Evolutionary conservation across 2,329 filamentous ascomycete species (phyloP), one percentile per base, ranked within the genome.

Genomic region (Colletotrichum lentis): DNA sequence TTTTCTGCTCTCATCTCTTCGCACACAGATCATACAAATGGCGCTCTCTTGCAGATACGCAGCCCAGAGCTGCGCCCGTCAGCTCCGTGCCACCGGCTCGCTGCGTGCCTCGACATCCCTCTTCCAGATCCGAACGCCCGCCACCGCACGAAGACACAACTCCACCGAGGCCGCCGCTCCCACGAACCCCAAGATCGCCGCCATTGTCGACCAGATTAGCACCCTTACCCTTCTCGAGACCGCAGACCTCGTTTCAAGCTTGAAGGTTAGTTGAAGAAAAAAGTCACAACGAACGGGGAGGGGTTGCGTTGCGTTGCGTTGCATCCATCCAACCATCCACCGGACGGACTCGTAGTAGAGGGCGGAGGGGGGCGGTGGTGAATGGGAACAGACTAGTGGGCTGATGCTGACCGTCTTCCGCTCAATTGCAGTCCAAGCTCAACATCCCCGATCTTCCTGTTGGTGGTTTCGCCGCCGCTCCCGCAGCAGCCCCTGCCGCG

Each of bases 371-470:
- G 8, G 31, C 8, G 31, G 1, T 11, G 31, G 8, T 35, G 31
- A 7, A 35, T 35, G 7, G 10, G 11, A 22, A 37, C 18, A 37
- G 41, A 46, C 46, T 69, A 70, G 56, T 44, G 57, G 43, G 50
- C 65, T 57, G 44, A 37, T 67, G 54, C 62, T 72, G 44, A 62
- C 57, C 31, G 6, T 49, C 11, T 35, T 18, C 18, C 61, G n/a
- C 55, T 27, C 37, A 41, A 43, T 46, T 54, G 41, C 76, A 98
- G 96, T 89, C 90, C 77, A 93, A 91, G 78, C 89, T 99, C 71
- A 99, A 99, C 82, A 98, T 99, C 78, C 96, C 96, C 78, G 96
- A 99, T 77, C 90, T 98, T 82, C 96, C 96, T 71, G 90, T 98
- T 73, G 95, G 95, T 73, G 94, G 93, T 70, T 97, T 97, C 80